These are phyloP conservation scores for Fraxinus quadrangulata DNA, from an alignment of 257 asterid genomes.

Conservation along the genomic window DNA sequence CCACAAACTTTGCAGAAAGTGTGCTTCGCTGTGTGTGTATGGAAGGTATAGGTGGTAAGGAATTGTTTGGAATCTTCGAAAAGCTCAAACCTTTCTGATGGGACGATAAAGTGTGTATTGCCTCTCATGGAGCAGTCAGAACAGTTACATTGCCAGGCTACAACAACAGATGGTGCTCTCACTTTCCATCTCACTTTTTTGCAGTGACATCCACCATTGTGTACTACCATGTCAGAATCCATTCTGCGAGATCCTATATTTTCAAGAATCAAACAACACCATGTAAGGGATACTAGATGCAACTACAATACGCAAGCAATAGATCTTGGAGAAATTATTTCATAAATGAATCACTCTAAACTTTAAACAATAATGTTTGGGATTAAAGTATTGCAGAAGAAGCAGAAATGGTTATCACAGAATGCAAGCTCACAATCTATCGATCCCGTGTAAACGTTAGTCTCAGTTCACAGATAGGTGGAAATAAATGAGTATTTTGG, in stretches of 20 bases:
- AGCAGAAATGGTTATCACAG: background rate
- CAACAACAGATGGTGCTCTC: slow-evolving; percentile 54
- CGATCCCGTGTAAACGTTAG: background rate
- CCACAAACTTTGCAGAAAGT: slow-evolving; percentile 87
- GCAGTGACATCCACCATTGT: slow-evolving; percentile 92
- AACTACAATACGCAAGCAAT: background rate
- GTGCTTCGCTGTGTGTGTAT: slow-evolving; percentile 84
- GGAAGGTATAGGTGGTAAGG: slow-evolving; percentile 74
- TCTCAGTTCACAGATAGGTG: background rate
- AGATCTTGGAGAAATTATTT: background rate
- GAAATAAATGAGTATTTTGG: background rate
- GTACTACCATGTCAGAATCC: slow-evolving; percentile 51
- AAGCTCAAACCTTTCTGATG: slow-evolving; percentile 64
- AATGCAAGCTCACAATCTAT: slow-evolving; percentile 6
- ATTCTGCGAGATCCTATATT: slow-evolving; percentile 21
- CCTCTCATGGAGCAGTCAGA: slow-evolving; percentile 84
- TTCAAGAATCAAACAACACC: background rate
- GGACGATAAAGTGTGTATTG: slow-evolving; percentile 74
- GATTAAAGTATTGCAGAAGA: background rate
- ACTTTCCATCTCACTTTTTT: slow-evolving; percentile 68
- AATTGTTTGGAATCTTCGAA: slow-evolving; percentile 60
- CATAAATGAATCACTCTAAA: background rate
- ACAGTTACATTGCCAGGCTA: slow-evolving; percentile 84
- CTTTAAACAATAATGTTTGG: background rate
- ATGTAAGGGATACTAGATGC: too few species aligned